Evolutionary conservation across 208 protist species (phyloP), one percentile per base, ranked within the genome.

Genomic region (Leishmania major): DNA sequence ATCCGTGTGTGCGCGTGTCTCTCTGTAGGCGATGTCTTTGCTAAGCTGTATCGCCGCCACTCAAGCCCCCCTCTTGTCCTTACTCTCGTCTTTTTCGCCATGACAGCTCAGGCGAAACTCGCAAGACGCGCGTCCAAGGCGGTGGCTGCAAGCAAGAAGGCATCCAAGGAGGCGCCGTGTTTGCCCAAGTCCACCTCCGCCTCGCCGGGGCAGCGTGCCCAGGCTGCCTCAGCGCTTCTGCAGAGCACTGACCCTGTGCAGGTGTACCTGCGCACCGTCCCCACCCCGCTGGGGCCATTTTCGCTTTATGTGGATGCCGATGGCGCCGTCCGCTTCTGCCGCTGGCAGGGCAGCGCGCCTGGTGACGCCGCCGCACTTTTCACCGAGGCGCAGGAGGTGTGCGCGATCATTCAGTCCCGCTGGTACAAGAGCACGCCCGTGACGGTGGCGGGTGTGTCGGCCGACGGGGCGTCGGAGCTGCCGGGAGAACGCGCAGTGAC

Each of bases 271-370:
- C 85, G 84, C 76, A 81, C 83, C 47, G 79, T 89, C 35, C 71
- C 84, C 7, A 92, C 92, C 1, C 87, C 88, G 0, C 77, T 92
- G 13, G 92, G 92, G 11, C 84, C 83, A 22, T 93, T 93, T 75
- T 88, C 87, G 43, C 28, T 95, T 49, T 89, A 89, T 72, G 76
- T 89, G n/a, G 89, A 95, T 72, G 77, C 17, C 25, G 85, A 90
- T n/a, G 92, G 90, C 6, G 88, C 86, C 25, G 85, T 95, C 69
- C 85, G 89, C 15, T 87, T 87, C 67, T 90, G 89, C 74, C 87
- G 89, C 80, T 95, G 90, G 90, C 78, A 72, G 85, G 75, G 49
- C 13, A 64, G 83, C 59, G 5, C 57, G 6, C 19, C 64, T 31
- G 74, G 75, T 31, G 78, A 91, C 22, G 75, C 57, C n/a, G 57